phyloP scores from a whole-genome alignment of 352 stramenopile genomes.

The Globisporangium nunn region DNA sequence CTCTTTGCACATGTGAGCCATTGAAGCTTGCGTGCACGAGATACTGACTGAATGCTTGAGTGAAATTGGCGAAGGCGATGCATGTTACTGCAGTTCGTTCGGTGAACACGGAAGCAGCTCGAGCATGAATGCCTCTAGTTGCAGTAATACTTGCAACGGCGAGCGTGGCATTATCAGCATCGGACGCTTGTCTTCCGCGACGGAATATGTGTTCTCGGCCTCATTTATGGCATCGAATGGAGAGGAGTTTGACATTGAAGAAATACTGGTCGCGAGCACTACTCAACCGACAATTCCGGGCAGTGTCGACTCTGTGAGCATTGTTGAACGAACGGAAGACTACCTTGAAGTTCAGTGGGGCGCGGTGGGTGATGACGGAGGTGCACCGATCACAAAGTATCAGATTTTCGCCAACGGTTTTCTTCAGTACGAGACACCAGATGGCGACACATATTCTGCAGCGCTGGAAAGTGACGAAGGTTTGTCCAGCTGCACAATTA shows the following conservation, averaged over 20 bases:
- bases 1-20: neutral
- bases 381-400: constrained; percentile 26
- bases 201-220: constrained; percentile 30
- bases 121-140: constrained; percentile 6
- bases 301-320: constrained; percentile 17
- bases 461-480: constrained; percentile 13
- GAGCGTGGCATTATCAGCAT: constrained; percentile 26
- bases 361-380: constrained; percentile 31
- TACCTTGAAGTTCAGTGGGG: constrained; percentile 45
- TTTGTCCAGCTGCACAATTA: constrained; percentile 12
- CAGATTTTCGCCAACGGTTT: constrained; percentile 41
- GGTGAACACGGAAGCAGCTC: neutral
- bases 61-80: constrained; percentile 9
- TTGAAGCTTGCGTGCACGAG: neutral
- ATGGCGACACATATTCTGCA: constrained; percentile 18
- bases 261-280: constrained; percentile 23
- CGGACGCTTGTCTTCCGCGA: constrained; percentile 21
- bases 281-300: constrained; percentile 26
- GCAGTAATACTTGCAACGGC: constrained; percentile 19
- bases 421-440: constrained; percentile 11
- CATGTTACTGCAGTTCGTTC: constrained; percentile 35
- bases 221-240: constrained; percentile 19
- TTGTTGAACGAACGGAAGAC: constrained; percentile 19
- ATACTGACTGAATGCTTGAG: neutral
- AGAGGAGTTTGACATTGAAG: constrained; percentile 24